These are phyloP conservation scores for Kodamaea kaohsiungensis DNA, from an alignment of 805 yeast species.

Conservation along the genomic window DNA sequence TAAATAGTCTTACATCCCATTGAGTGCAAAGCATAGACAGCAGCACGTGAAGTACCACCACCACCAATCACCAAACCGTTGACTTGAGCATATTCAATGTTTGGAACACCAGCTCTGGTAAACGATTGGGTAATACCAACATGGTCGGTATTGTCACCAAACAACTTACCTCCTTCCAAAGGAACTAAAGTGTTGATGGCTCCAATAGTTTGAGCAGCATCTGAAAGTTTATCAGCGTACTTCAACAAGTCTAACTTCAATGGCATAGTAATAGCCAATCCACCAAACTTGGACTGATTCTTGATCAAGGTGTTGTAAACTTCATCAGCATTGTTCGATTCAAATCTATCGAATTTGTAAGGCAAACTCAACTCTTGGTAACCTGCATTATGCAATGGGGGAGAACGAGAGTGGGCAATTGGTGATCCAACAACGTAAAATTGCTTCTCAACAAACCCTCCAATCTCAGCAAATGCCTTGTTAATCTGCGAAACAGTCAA, in stretches of 20 bases:
- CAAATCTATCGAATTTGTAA: constrained; percentile 64
- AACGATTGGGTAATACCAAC: constrained; percentile 78
- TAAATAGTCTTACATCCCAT: constrained; percentile 79
- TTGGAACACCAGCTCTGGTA: constrained; percentile 59
- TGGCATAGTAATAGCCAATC: constrained; percentile 95
- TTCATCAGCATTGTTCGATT: constrained; percentile 60
- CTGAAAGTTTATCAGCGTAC: constrained; percentile 62
- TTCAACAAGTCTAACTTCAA: constrained; percentile 79
- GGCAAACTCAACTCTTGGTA: constrained; percentile 78
- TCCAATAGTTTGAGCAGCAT: constrained; percentile 81
- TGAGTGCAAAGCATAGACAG: constrained; percentile 77
- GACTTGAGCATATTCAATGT: constrained; percentile 31
- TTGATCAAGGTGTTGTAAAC: constrained; percentile 55
- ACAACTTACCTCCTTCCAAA: constrained; percentile 28
- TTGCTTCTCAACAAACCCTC: constrained; percentile 57
- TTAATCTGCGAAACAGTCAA: constrained; percentile 68
- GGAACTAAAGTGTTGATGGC: constrained; percentile 90
- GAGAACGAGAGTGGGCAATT: constrained; percentile 84
- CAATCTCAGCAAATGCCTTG: constrained; percentile 54
- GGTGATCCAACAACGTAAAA: constrained; percentile 83
- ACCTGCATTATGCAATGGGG: constrained; percentile 79
- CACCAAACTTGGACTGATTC: constrained; percentile 65
- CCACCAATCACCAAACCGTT: constrained; percentile 89
- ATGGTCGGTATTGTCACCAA: constrained; percentile 98
- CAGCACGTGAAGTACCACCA: constrained; percentile 97